Evolutionary conservation across 1,284 basidiomycete species (phyloP).

Genomic region (Hypsizygus ulmarius): DNA sequence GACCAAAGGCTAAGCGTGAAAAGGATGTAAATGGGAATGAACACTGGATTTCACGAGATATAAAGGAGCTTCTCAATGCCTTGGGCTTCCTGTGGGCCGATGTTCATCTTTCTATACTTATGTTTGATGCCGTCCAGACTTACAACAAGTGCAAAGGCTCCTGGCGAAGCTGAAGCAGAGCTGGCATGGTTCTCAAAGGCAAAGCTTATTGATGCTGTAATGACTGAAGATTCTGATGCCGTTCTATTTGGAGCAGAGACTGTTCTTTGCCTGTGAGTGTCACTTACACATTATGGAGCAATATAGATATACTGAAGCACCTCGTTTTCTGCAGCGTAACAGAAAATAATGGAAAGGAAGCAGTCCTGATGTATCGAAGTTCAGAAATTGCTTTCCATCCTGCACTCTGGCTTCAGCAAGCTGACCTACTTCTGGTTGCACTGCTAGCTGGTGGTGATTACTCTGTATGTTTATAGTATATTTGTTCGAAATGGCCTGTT

Average conservation of each 20-base stretch:
- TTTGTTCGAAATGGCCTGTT: neutral
- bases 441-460: slow-evolving; percentile 10
- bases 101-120: neutral
- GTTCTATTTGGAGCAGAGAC: slow-evolving; percentile 19
- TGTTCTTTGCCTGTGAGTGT: slow-evolving; percentile 3
- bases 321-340: neutral
- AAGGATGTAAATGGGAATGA: slow-evolving; percentile 7
- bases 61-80: slow-evolving; percentile 11
- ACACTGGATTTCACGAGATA: slow-evolving; percentile 11
- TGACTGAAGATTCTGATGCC: slow-evolving; percentile 20
- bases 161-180: slow-evolving; percentile 25
- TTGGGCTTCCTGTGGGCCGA: slow-evolving; percentile 10
- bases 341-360: neutral
- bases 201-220: slow-evolving; percentile 14
- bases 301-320: neutral
- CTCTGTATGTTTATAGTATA: slow-evolving; percentile 5
- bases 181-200: slow-evolving; percentile 16
- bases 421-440: slow-evolving; percentile 8
- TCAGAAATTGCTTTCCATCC: neutral
- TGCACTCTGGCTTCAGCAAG: neutral
- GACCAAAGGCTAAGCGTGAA: slow-evolving; percentile 10
- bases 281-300: neutral
- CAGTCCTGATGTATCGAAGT: neutral
- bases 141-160: slow-evolving; percentile 16
- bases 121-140: neutral